Percentiles rank a stretch among this genome's conserved stretches.
Conservation (phyloP, 148 eudicot genomes). For the Gaultheria prostrata region DNA sequence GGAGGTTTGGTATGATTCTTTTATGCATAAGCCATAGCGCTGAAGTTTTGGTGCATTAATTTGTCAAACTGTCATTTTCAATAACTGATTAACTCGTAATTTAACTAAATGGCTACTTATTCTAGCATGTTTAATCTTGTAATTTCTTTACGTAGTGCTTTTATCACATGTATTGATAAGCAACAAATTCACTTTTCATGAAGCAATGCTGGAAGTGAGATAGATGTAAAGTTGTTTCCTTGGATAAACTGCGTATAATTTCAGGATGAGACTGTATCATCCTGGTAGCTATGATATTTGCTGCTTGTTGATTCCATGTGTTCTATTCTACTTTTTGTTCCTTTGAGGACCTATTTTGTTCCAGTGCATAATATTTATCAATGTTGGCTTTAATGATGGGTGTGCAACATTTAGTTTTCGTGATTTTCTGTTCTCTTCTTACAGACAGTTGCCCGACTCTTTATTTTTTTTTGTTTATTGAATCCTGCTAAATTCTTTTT, state of each 20-base stretch:
- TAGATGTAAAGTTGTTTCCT: background rate
- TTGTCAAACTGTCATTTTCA: background rate
- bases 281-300: background rate
- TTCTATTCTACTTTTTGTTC: background rate
- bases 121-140: background rate
- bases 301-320: background rate
- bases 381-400: background rate
- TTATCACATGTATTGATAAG: background rate
- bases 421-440: background rate
- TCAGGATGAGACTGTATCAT: slow-evolving; percentile 2
- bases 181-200: background rate
- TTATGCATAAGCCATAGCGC: background rate
- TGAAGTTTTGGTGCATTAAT: background rate
- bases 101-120: background rate
- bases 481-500: slow-evolving; percentile 16
- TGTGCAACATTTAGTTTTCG: slow-evolving; percentile 6
- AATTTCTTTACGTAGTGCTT: background rate
- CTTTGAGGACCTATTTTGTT: background rate
- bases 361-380: background rate
- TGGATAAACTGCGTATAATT: background rate
- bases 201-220: background rate
- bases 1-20: slow-evolving; percentile 71
- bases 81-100: background rate
- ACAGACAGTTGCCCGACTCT: background rate
- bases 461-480: slow-evolving; percentile 3